Evolutionary conservation across 2,329 filamentous ascomycete species (phyloP).

Genomic region (Didymella arachidicola): DNA sequence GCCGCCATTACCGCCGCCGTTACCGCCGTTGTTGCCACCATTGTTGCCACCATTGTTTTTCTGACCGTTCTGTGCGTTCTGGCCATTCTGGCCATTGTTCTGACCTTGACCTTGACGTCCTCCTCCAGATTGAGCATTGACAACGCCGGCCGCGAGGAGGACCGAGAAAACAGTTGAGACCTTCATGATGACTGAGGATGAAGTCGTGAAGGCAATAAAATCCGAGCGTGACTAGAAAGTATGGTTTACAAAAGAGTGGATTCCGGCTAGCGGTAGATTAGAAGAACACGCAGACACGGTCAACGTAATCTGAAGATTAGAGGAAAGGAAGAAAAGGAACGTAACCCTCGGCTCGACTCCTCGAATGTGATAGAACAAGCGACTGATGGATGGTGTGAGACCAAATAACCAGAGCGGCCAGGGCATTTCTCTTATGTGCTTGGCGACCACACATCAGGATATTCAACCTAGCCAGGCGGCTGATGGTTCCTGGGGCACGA

Average conservation of each 20-base stretch:
- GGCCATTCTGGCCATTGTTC: constrained; percentile 13
- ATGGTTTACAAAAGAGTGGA: constrained; percentile 45
- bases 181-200: constrained; percentile 40
- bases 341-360: constrained; percentile 50
- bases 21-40: too few species aligned
- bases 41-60: constrained; percentile 12
- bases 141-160: constrained; percentile 47
- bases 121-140: constrained; percentile 43
- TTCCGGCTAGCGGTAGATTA: constrained; percentile 51
- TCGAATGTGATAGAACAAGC: constrained; percentile 38
- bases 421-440: constrained; percentile 45
- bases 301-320: constrained; percentile 53
- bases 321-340: constrained; percentile 51
- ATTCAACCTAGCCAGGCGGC: constrained; percentile 39
- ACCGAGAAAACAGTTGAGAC: constrained; percentile 46
- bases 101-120: constrained; percentile 22
- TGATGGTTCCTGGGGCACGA: constrained; percentile 48
- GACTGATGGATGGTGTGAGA: constrained; percentile 44
- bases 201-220: constrained; percentile 4
- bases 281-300: constrained; percentile 50
- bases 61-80: constrained; percentile 21
- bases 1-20: constrained; percentile 18
- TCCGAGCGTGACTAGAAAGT: constrained; percentile 29
- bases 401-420: constrained; percentile 40
- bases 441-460: constrained; percentile 42